Conservation (phyloP, 176 grass and related monocot genomes). For the Hordeum marinum region DNA sequence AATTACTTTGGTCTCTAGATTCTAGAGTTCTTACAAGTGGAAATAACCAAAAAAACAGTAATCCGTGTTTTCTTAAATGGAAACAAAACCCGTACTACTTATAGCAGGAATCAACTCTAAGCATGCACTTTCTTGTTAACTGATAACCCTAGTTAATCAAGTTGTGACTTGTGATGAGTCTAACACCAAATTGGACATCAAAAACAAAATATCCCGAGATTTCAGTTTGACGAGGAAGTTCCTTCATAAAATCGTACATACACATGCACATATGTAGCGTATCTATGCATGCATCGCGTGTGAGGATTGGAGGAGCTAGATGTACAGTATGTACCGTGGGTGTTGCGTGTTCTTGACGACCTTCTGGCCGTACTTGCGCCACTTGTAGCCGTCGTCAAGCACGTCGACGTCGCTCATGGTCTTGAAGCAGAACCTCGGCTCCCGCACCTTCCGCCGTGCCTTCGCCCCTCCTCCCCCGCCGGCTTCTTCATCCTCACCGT, state of each 20-base stretch:
- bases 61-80: not conserved
- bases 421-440: constrained; percentile 99
- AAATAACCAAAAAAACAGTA: not conserved
- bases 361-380: constrained; percentile 99
- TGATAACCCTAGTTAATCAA: not conserved
- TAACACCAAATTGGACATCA: too few species aligned
- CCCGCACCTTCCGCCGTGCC: constrained; percentile 78
- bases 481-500: constrained; percentile 67
- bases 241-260: too few species aligned
- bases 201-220: too few species aligned
- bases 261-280: too few species aligned
- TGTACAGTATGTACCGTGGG: constrained; percentile 66
- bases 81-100: not conserved
- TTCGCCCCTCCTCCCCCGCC: constrained; percentile 20
- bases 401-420: constrained; percentile 98
- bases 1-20: not conserved
- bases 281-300: too few species aligned
- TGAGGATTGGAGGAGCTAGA: too few species aligned
- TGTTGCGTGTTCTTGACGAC: constrained; percentile 99
- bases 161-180: not conserved
- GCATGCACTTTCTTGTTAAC: not conserved
- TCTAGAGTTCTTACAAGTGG: not conserved
- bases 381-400: constrained; percentile 97
- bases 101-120: not conserved
- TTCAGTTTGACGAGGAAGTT: too few species aligned